phyloP scores from a whole-genome alignment of 129 eudicot species.

The Ambrosia trifida region DNA sequence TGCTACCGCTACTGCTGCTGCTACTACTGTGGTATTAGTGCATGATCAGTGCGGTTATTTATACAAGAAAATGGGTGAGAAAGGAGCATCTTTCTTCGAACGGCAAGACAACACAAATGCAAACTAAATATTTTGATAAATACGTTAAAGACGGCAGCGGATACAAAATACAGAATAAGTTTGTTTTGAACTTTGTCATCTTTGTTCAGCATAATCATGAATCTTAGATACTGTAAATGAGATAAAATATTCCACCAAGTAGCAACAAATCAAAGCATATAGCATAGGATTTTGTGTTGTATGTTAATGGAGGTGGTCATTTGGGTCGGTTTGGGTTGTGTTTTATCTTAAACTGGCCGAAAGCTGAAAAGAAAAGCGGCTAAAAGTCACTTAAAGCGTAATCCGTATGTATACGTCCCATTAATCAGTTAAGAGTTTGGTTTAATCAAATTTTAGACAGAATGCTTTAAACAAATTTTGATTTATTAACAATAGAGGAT shows the following conservation, averaged over 20 bases:
- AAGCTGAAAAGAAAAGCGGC: too few relatives aligned
- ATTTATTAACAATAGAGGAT: too few relatives aligned
- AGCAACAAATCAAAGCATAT: neutral
- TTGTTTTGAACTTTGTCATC: neutral
- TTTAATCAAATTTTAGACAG: too few relatives aligned
- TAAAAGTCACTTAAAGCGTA: too few relatives aligned
- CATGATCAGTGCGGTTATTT: conserved; percentile 12
- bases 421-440: too few relatives aligned
- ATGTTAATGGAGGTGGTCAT: neutral
- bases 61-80: conserved; percentile 17
- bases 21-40: too few relatives aligned
- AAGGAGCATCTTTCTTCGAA: conserved; percentile 17
- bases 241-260: neutral
- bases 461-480: too few relatives aligned
- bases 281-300: neutral
- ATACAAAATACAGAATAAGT: neutral
- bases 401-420: too few relatives aligned
- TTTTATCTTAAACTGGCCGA: too few relatives aligned
- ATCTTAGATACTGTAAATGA: neutral
- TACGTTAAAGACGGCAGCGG: too few relatives aligned
- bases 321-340: too few relatives aligned
- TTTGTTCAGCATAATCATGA: neutral
- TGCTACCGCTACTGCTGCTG: neutral
- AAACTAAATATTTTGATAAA: neutral
- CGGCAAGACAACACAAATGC: conserved; percentile 14